Conservation (phyloP, 2,329 filamentous ascomycete genomes). For the Neoarthrinium moseri region DNA sequence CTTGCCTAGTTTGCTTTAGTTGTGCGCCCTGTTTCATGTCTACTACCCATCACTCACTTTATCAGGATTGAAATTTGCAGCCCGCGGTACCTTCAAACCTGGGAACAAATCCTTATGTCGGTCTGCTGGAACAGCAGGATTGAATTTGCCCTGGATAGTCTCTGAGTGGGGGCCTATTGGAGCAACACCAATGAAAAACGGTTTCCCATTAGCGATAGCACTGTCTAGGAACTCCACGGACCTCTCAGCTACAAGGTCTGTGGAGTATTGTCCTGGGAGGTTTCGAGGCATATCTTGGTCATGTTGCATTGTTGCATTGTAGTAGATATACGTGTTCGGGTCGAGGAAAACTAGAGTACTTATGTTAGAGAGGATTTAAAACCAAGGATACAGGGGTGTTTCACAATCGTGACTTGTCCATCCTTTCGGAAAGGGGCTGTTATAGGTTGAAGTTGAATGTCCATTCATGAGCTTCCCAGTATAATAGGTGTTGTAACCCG, state of each 20-base stretch:
- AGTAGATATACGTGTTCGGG: slow-evolving; percentile 66
- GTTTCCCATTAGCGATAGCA: slow-evolving; percentile 50
- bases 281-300: slow-evolving; percentile 47
- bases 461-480: slow-evolving; percentile 57
- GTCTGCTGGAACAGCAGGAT: slow-evolving; percentile 54
- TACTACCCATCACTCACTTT: not conserved
- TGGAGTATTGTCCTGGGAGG: slow-evolving; percentile 34
- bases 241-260: slow-evolving; percentile 60
- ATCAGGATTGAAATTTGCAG: slow-evolving; percentile 58
- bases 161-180: slow-evolving; percentile 68
- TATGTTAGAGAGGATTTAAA: too few relatives aligned
- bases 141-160: slow-evolving; percentile 34
- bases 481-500: slow-evolving; percentile 59
- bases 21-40: not conserved
- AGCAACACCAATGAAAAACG: slow-evolving; percentile 67
- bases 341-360: slow-evolving; percentile 58
- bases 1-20: not conserved
- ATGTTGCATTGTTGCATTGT: slow-evolving; percentile 62
- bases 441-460: slow-evolving; percentile 38
- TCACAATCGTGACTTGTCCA: slow-evolving; percentile 22
- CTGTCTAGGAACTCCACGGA: slow-evolving; percentile 61
- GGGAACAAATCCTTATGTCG: slow-evolving; percentile 63
- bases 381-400: not conserved
- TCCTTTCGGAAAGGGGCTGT: slow-evolving; percentile 44
- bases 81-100: slow-evolving; percentile 58